phyloP scores from a whole-genome alignment of 148 eudicot species.

The Limonium bicolor region DNA sequence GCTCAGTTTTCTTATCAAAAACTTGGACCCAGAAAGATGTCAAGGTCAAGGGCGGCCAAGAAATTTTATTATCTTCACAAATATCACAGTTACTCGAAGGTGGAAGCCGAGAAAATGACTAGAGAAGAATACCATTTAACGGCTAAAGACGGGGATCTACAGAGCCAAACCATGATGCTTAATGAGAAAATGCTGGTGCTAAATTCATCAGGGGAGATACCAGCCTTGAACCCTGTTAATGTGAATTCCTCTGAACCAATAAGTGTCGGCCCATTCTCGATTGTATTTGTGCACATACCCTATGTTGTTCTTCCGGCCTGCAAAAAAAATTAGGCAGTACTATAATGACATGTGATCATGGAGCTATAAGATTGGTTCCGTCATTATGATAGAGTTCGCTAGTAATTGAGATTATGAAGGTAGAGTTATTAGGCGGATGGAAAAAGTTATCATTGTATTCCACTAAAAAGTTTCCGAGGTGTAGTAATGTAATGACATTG shows the following conservation, averaged over 20 bases:
- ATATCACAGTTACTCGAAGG: slow-evolving; percentile 12
- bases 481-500: no score
- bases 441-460: no score
- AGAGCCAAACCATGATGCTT: slow-evolving; percentile 61
- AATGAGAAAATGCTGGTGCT: slow-evolving; percentile 44
- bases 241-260: slow-evolving; percentile 50
- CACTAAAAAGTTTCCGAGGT: no score
- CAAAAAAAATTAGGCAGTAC: no score
- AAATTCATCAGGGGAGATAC: slow-evolving; percentile 46
- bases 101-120: slow-evolving; percentile 6
- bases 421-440: no score
- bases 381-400: no score
- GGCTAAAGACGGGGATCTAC: slow-evolving; percentile 48
- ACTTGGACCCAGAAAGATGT: no score
- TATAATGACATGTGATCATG: no score
- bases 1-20: background rate
- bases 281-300: slow-evolving; percentile 62
- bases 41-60: background rate
- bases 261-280: slow-evolving; percentile 45
- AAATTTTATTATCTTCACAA: slow-evolving; percentile 9
- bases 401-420: no score
- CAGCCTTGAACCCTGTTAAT: slow-evolving; percentile 29
- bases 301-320: slow-evolving; percentile 52
- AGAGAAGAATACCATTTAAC: slow-evolving; percentile 83
- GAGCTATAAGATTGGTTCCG: no score